These are phyloP conservation scores for Xylariaceae sp. DNA, from an alignment of 2,329 filamentous ascomycete genomes.

Conservation along the genomic window DNA sequence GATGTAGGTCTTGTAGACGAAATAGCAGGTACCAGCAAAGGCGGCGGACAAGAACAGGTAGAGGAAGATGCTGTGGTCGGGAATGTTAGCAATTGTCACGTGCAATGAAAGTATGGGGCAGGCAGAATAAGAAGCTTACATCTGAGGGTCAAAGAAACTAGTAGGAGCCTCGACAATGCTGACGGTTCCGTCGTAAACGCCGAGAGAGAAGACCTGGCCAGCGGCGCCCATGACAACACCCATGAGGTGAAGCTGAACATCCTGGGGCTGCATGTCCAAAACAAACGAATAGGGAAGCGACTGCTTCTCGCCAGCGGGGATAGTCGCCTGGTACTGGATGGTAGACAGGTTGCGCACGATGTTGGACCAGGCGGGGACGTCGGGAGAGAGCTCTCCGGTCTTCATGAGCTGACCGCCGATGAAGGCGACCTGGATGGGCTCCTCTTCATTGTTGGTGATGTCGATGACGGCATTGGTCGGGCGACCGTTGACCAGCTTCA, in stretches of 20 bases:
- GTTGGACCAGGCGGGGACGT: constrained; percentile 42
- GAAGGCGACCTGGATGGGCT: constrained; percentile 68
- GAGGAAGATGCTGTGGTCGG: constrained; percentile 74
- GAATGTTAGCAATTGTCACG: constrained; percentile 43
- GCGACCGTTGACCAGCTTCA: constrained; percentile 91
- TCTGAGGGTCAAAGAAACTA: constrained; percentile 90
- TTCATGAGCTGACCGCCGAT: constrained; percentile 68
- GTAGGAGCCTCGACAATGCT: constrained; percentile 85
- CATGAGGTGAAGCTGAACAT: constrained; percentile 71
- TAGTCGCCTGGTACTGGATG: constrained; percentile 65
- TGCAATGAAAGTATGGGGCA: constrained; percentile 7
- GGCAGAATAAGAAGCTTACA: constrained; percentile 54
- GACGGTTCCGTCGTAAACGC: constrained; percentile 76
- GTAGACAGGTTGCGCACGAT: constrained; percentile 82
- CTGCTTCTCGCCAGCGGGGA: constrained; percentile 71
- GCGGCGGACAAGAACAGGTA: constrained; percentile 81
- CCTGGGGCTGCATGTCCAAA: constrained; percentile 88
- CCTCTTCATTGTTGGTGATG: constrained; percentile 76
- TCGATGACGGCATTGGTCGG: constrained; percentile 78
- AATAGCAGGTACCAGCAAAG: constrained; percentile 80
- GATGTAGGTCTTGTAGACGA: constrained; percentile 98
- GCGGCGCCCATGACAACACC: constrained; percentile 65
- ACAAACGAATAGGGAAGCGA: constrained; percentile 77
- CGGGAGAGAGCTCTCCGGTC: constrained; percentile 48
- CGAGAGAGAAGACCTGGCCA: constrained; percentile 67